Evolutionary conservation across 345 rosid species (phyloP), one percentile per base, ranked within the genome.

Genomic region (Hibiscus syriacus): DNA sequence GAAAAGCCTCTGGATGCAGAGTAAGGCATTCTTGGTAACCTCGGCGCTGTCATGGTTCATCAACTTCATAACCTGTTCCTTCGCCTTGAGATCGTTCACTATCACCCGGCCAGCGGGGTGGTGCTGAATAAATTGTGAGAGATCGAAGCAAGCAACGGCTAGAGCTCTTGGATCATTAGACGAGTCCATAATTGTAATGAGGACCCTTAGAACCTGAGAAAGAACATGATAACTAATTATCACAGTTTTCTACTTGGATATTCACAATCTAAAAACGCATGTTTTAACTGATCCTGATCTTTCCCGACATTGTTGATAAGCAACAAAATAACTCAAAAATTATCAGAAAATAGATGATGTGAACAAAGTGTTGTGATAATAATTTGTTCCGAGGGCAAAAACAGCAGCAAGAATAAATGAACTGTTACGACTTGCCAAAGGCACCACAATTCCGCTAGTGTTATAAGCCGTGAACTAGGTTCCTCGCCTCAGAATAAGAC

Each of bases 51-150:
- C 97, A 19, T 90, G 93, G 83, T 83, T 87, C 92, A 90, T 87
- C 81, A 90, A 74, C 46, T 83, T 90, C 97, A 90, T 90, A 72
- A 80, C 92, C 71, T 94, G 80, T 50, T 93, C 98, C 79, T 93
- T 93, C 0, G 96, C 97, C 78, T 89, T 93, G 67, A 93, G 96
- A 72, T 93, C 97, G 9, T 88, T 74, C 38, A 86, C 85, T n/a
- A 93, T 89, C 64, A 93, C 67, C 76, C 98, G 73, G 20, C 98
- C 98, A 1, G 98, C 97, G 5, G 97, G 90, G 77, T 93, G 97
- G 71, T 80, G 72, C 78, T 93, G 96, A 74, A 93, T 89, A 80
- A 93, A 93, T 79, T 93, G 98, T 2, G 98, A 93, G 70, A 93
- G 82, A 76, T 93, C 98, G 68, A 79, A 93, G 85, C 98, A 93